phyloP scores from a whole-genome alignment of 2,329 filamentous ascomycete species.

The Emydomyces testavorans region DNA sequence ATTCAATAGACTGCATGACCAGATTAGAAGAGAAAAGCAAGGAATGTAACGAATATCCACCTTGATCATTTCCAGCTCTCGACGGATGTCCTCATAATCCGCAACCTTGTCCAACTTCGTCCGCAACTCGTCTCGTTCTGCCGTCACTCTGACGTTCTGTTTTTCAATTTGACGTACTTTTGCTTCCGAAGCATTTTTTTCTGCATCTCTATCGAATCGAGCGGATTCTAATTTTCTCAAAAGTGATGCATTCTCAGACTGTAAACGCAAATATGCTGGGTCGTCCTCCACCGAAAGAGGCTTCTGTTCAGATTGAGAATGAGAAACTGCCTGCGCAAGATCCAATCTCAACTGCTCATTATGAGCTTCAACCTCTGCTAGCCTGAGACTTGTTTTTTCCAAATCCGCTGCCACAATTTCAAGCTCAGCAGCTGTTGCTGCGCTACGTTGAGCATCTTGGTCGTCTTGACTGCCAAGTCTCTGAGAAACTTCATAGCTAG shows the following conservation, averaged over 20 bases:
- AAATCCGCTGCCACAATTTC: slow-evolving; percentile 88
- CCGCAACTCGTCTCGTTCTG: slow-evolving; percentile 70
- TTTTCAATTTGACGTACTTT: slow-evolving; percentile 70
- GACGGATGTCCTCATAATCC: slow-evolving; percentile 93
- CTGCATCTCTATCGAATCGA: slow-evolving; percentile 70
- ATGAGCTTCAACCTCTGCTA: slow-evolving; percentile 83
- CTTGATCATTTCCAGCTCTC: slow-evolving; percentile 90
- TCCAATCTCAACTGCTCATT: slow-evolving; percentile 90
- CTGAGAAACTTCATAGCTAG: slow-evolving; percentile 92
- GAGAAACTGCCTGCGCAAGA: slow-evolving; percentile 75
- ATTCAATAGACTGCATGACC: slow-evolving; percentile 64
- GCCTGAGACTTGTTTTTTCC: slow-evolving; percentile 71
- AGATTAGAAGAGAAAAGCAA: slow-evolving; percentile 12
- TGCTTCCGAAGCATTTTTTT: slow-evolving; percentile 63
- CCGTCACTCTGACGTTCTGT: slow-evolving; percentile 59
- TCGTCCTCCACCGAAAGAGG: slow-evolving; percentile 68
- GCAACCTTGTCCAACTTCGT: slow-evolving; percentile 75
- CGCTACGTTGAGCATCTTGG: slow-evolving; percentile 47
- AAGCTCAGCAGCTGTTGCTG: slow-evolving; percentile 75
- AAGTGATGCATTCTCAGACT: slow-evolving; percentile 86
- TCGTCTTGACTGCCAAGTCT: slow-evolving; percentile 61
- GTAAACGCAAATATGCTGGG: slow-evolving; percentile 72
- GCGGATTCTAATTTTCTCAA: slow-evolving; percentile 76
- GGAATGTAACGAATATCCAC: slow-evolving; percentile 25
- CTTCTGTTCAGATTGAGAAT: slow-evolving; percentile 48